These are phyloP conservation scores for Phlyctochytrium arcticum DNA, from an alignment of 192 early-diverging fungal species.

Conservation along the genomic window DNA sequence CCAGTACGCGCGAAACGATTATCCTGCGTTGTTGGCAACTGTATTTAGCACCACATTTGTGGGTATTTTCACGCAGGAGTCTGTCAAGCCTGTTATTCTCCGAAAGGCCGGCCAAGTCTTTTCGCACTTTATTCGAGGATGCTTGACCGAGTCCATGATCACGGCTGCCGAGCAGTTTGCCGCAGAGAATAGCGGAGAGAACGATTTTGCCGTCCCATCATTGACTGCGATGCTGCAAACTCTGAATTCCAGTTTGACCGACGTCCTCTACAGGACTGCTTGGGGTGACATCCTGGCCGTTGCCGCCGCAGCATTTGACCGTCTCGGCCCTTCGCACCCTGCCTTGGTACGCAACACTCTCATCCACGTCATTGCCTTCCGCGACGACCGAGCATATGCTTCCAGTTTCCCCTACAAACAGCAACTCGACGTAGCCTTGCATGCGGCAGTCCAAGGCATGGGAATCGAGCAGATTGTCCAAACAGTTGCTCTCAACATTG, in stretches of 20 bases:
- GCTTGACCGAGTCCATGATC: constrained; percentile 76
- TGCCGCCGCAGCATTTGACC: constrained; percentile 66
- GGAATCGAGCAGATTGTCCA: constrained; percentile 75
- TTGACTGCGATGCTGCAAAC: constrained; percentile 14
- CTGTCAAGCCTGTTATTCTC: constrained; percentile 34
- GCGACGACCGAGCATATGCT: constrained; percentile 59
- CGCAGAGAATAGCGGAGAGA: constrained; percentile 27
- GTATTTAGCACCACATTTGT: constrained; percentile 37
- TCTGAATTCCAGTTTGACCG: constrained; percentile 31
- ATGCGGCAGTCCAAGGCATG: constrained; percentile 72
- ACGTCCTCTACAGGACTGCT: constrained; percentile 75
- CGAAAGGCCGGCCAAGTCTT: constrained; percentile 67
- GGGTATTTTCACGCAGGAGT: constrained; percentile 17
- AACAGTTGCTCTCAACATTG: constrained; percentile 82
- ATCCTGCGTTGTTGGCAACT: constrained; percentile 28
- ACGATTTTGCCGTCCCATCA: constrained; percentile 27
- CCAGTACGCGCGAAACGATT: constrained; percentile 31
- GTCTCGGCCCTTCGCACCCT: constrained; percentile 60
- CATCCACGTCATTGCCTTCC: constrained; percentile 64
- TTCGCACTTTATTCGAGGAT: constrained; percentile 62
- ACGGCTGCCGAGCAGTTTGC: constrained; percentile 41
- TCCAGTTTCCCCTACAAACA: constrained; percentile 79
- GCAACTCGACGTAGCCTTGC: constrained; percentile 77
- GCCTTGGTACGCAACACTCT: constrained; percentile 58
- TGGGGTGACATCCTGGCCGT: constrained; percentile 82